Conservation (phyloP, 2,329 filamentous ascomycete genomes). For the Beauveria rudraprayagi region DNA sequence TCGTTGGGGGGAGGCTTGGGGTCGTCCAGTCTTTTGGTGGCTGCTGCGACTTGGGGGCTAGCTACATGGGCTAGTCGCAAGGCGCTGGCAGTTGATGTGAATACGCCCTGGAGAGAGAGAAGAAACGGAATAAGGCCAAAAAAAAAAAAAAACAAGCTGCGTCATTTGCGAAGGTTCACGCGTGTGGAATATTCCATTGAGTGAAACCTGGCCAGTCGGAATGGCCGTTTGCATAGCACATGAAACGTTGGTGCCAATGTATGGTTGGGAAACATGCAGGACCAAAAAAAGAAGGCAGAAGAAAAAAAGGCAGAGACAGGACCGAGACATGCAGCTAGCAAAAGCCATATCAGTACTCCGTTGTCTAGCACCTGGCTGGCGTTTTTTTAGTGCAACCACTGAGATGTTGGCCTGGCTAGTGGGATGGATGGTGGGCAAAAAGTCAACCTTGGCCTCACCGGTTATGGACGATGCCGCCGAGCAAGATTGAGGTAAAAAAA, state of each 20-base stretch:
- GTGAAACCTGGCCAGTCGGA: not conserved
- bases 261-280: not conserved
- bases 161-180: constrained; percentile 1
- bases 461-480: no score
- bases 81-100: no score
- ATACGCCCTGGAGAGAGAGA: no score
- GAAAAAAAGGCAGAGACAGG: not conserved
- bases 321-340: not conserved
- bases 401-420: no score
- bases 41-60: no score
- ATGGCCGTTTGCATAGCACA: not conserved
- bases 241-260: constrained; percentile 1
- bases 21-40: not conserved
- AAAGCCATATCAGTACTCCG: not conserved
- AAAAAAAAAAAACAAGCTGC: not conserved
- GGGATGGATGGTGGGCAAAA: no score
- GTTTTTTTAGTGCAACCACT: no score
- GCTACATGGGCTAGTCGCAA: not conserved
- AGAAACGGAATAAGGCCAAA: no score
- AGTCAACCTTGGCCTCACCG: no score
- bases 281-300: not conserved
- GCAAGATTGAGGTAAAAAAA: no score
- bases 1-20: no score
- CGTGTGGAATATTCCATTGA: constrained; percentile 1
- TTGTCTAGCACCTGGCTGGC: no score